Base-by-base conservation (phyloP, 2,329 filamentous ascomycete species). In the Fusarium ramigenum region DNA sequence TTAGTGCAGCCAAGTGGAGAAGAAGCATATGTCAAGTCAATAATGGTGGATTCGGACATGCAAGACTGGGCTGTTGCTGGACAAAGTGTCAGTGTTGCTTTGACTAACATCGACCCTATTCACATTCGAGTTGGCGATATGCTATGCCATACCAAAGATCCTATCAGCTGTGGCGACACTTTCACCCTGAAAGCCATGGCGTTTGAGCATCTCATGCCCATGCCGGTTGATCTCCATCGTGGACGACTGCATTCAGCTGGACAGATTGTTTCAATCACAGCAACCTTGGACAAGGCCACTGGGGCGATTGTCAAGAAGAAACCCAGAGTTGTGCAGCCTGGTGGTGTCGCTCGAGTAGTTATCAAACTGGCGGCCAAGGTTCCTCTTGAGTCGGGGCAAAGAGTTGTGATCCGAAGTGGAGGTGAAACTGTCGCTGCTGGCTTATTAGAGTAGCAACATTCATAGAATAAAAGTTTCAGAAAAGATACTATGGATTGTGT, bases 1-100 rank as follows among this genome's bases (percentile, higher is more conserved):
- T 80, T 95, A 9, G 89, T 94, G 5, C 92, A 97, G 80, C 96
- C 96, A 0, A 93, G 93, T 60, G 91, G 91, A 30, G 93, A 98
- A 79, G 92, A 89, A 42, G 95, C 94, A 3, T 91, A 90, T 57
- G 88, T 98, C 81, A 97, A 96, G 80, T 92, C 90, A 7, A 86
- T 99, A 53, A 92, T 96, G 80, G 88, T 95, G 15, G 92, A 96
- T 79, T 88, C 90, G 28, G 89, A 93, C 57, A 84, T 89, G 2
- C 89, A 88, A 18, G 95, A 97, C 67, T 99, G 95, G 94, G 94
- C 93, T 1, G 95, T 98, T 19, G 95, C 96, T 2, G 96, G 96
- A 2, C 94, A 98, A 79, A 97, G 96, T 67, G 90, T 93, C 21
- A 92, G 91, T 1, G 84, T 99, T n/a, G 93, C 97, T 74, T 87